Conservation (phyloP, 768 basidiomycete genomes). For the Serendipita sp. region DNA sequence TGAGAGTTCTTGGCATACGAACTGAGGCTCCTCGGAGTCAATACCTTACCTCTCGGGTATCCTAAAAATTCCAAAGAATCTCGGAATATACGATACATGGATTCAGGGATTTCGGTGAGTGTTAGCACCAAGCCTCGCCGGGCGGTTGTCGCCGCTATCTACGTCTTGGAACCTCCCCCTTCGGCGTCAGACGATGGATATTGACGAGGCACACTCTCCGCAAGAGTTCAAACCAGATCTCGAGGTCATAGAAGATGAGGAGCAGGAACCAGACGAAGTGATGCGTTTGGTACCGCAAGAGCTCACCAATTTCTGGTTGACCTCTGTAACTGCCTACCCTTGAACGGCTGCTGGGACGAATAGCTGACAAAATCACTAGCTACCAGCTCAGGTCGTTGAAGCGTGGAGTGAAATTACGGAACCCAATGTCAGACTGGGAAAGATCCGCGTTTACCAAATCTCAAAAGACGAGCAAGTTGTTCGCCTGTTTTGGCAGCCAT, state of each 20-base stretch:
- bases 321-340: not conserved
- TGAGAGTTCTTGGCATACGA: too few species aligned
- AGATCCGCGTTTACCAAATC: conserved; percentile 60
- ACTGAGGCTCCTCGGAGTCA: too few species aligned
- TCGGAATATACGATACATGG: not conserved
- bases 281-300: not conserved
- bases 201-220: not conserved
- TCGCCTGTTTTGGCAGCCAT: conserved; percentile 48
- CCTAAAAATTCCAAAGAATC: not conserved
- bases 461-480: conserved; percentile 39
- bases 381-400: conserved; percentile 4
- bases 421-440: conserved; percentile 69
- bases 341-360: not conserved
- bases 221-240: not conserved
- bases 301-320: conserved; percentile 3
- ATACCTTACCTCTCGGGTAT: not conserved
- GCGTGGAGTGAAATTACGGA: conserved; percentile 57
- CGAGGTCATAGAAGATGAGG: not conserved
- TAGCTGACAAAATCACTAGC: not conserved
- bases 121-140: too few species aligned
- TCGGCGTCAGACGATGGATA: not conserved
- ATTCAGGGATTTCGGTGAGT: too few species aligned
- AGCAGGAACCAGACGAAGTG: conserved; percentile 1
- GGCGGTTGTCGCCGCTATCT: not conserved
- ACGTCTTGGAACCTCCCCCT: not conserved